phyloP scores from a whole-genome alignment of 2,329 filamentous ascomycete genomes.

The Cercospora brassicicola region DNA sequence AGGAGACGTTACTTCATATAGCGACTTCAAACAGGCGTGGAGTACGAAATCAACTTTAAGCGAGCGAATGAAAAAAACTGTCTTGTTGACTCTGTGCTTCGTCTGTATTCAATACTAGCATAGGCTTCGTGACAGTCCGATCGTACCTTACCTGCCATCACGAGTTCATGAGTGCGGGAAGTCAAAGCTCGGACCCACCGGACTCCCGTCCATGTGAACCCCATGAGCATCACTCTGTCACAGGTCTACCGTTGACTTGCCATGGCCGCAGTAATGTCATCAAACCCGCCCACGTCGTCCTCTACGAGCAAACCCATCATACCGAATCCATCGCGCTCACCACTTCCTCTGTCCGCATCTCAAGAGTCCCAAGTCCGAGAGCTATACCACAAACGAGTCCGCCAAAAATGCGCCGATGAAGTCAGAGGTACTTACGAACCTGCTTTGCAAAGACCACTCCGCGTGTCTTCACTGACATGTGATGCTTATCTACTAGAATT shows the following conservation, averaged over 20 bases:
- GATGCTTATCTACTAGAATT: slow-evolving; percentile 63
- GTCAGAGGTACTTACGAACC: slow-evolving; percentile 44
- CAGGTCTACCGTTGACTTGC: neutral
- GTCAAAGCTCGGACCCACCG: slow-evolving; percentile 3
- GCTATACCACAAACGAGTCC: slow-evolving; percentile 76
- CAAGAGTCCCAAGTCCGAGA: slow-evolving; percentile 82
- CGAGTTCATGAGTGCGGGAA: neutral
- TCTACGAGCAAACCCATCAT: slow-evolving; percentile 13
- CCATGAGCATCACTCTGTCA: neutral
- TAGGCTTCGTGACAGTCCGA: neutral
- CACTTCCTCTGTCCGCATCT: slow-evolving; percentile 75
- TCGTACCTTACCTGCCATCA: neutral
- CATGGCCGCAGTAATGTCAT: slow-evolving; percentile 28
- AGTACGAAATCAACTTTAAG: neutral
- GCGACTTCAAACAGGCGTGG: neutral
- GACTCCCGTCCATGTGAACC: slow-evolving; percentile 7
- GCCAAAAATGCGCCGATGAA: slow-evolving; percentile 66
- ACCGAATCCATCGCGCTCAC: slow-evolving; percentile 59
- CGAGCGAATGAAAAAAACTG: neutral
- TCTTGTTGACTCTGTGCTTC: neutral
- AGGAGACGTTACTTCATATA: neutral
- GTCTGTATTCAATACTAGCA: neutral
- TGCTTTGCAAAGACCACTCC: neutral
- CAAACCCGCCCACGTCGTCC: slow-evolving; percentile 12
- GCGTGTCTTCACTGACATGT: neutral